Evolutionary conservation across 768 basidiomycete genomes (phyloP), one percentile per base, ranked within the genome.

Genomic region (Termitomyces sp.): DNA sequence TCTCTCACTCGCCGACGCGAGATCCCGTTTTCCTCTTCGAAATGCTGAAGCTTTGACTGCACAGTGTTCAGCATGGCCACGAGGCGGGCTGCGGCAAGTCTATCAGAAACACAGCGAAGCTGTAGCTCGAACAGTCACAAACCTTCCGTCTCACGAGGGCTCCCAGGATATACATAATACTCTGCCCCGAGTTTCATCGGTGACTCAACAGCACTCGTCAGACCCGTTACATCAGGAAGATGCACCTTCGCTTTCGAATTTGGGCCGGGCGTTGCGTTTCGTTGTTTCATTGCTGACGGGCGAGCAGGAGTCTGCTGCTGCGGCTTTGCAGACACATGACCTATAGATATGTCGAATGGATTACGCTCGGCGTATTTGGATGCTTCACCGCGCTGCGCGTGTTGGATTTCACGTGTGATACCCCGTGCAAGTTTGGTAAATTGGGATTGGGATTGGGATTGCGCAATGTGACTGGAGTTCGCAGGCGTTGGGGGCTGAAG

Each of bases 1-100:
- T 96, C 94, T 38, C 84, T 74, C n/a, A 97, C 89, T 17, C 93
- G 78, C 26, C 89, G 77, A 1, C 91, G 79, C 5, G 92, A 93
- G 9, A 91, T 80, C 4, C 85, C 76, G 62, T 95, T 95, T 65
- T 96, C 91, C 0, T 83, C 79, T 63, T 94, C 90, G 3, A 95
- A 78, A 40, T 86, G 79, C 15, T 82, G 75, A 9, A 96, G 74
- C 60, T 89, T 85, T 30, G 76, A 71, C 60, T 89, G 91, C 11
- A 89, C 82, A 7, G 74, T 70, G 52, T 75, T 82, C 19, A 91
- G 76, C 3, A 82, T 86, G 5, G 78, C 76, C 7, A 86, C 63
- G 1, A 91, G 74, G 38, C 82, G 87, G 6, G 78, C 89, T 89
- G 54, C 3, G 51, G 45, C 38, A 52, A 35, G 12, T 17, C 15